phyloP scores from a whole-genome alignment of 495 filamentous ascomycete genomes.

The Podospora comata region DNA sequence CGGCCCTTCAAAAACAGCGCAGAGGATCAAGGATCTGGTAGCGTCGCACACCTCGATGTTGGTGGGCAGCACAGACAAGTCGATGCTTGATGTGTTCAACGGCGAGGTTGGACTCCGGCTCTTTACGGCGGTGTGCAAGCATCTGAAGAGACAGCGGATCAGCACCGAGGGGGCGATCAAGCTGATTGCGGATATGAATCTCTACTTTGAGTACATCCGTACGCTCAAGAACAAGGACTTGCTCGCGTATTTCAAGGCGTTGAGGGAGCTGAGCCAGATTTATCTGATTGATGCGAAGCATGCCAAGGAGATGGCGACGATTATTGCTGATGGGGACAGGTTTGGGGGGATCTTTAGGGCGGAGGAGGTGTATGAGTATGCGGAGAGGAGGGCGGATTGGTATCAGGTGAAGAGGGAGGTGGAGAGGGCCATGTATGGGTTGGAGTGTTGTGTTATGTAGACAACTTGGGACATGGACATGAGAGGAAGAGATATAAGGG shows the following conservation, averaged over 20 bases:
- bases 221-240: constrained; percentile 79
- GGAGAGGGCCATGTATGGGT: constrained; percentile 95
- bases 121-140: constrained; percentile 88
- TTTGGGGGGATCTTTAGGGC: constrained; percentile 90
- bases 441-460: constrained; percentile 86
- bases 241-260: constrained; percentile 82
- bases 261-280: constrained; percentile 91
- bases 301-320: constrained; percentile 89
- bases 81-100: constrained; percentile 96
- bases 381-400: constrained; percentile 92
- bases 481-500: background rate
- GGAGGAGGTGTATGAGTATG: constrained; percentile 97
- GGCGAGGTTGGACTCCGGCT: constrained; percentile 93
- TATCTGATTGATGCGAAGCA: constrained; percentile 85
- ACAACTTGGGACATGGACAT: background rate
- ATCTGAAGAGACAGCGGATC: constrained; percentile 92
- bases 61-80: constrained; percentile 90
- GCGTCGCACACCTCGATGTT: constrained; percentile 88
- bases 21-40: constrained; percentile 77
- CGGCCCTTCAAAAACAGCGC: constrained; percentile 74
- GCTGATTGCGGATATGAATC: constrained; percentile 93
- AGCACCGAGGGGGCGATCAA: constrained; percentile 85
- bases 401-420: constrained; percentile 80
- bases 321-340: constrained; percentile 87
- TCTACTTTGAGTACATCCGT: constrained; percentile 80